phyloP scores from a whole-genome alignment of 805 yeast genomes.

The Tetrapisispora namnaoensis region DNA sequence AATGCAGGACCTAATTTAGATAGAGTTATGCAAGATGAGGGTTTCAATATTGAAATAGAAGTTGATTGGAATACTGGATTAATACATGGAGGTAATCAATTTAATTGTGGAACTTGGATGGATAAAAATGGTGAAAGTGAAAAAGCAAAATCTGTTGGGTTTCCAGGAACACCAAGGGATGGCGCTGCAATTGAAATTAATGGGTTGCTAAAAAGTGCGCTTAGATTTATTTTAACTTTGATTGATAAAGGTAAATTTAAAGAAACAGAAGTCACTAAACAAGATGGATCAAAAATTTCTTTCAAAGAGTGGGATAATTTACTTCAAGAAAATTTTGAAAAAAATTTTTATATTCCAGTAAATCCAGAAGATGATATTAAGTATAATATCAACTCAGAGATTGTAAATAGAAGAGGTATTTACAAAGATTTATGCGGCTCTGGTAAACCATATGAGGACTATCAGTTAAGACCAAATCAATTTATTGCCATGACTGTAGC shows the following conservation, averaged over 20 bases:
- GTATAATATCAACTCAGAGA: conserved; percentile 49
- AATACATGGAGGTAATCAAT: conserved; percentile 83
- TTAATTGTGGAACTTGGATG: conserved; percentile 98
- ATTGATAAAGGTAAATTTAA: conserved; percentile 45
- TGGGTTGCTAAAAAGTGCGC: conserved; percentile 74
- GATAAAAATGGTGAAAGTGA: conserved; percentile 97
- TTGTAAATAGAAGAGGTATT: conserved; percentile 85
- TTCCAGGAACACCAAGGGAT: conserved; percentile 95
- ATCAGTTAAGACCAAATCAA: conserved; percentile 86
- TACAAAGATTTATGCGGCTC: conserved; percentile 78
- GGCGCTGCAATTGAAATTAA: conserved; percentile 93
- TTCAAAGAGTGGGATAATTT: conserved; percentile 65
- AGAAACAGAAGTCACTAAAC: conserved; percentile 45
- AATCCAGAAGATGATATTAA: conserved; percentile 50
- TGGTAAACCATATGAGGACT: conserved; percentile 87
- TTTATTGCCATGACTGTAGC: conserved; percentile 91
- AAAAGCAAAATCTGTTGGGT: conserved; percentile 75
- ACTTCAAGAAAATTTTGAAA: conserved; percentile 66
- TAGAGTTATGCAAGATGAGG: conserved; percentile 85
- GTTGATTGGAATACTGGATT: conserved; percentile 90
- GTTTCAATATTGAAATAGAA: conserved; percentile 70
- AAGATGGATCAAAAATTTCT: conserved; percentile 47
- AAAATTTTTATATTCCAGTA: conserved; percentile 64
- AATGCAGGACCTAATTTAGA: conserved; percentile 87
- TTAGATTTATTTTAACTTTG: conserved; percentile 67